A percentile compares a stretch with the other conserved stretches of the same genome.
These are phyloP conservation scores for Agaricus blazei DNA, from an alignment of 768 basidiomycete species.

Conservation along the genomic window DNA sequence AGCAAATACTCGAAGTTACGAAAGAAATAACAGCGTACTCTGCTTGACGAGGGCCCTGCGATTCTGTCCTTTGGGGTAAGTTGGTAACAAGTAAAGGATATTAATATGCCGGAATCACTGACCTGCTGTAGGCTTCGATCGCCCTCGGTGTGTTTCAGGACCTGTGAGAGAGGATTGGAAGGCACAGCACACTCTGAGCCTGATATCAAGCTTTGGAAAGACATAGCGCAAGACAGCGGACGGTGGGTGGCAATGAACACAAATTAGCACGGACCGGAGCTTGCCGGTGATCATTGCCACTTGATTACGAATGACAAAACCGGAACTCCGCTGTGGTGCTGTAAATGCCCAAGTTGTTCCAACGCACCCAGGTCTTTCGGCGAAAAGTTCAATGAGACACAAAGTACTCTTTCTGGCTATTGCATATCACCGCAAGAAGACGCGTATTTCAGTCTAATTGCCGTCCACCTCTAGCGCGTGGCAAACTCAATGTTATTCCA, in stretches of 20 bases:
- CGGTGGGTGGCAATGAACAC: conserved; percentile 11
- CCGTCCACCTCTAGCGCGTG: too few species aligned
- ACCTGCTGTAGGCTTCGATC: conserved; percentile 89
- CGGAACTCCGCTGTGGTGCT: background rate
- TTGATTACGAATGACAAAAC: conserved; percentile 9
- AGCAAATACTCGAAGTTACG: background rate
- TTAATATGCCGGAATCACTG: conserved; percentile 16
- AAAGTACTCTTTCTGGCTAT: too few species aligned
- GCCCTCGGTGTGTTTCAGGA: conserved; percentile 85
- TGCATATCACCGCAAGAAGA: too few species aligned
- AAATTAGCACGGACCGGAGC: conserved; percentile 22
- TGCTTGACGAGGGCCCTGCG: conserved; percentile 66
- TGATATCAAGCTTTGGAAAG: conserved; percentile 74
- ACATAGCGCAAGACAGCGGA: conserved; percentile 37
- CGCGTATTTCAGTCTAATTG: too few species aligned
- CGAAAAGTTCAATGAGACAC: too few species aligned
- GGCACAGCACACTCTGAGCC: conserved; percentile 86
- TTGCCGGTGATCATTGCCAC: conserved; percentile 18
- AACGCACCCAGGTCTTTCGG: background rate
- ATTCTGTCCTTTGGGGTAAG: conserved; percentile 55
- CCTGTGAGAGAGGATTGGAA: conserved; percentile 82
- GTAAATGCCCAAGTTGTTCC: too few species aligned
- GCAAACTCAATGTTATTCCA: too few species aligned
- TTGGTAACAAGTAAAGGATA: conserved; percentile 7
- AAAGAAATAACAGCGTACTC: conserved; percentile 35